Evolutionary conservation across 805 yeast species (phyloP).

Genomic region (Candida silvatica): DNA sequence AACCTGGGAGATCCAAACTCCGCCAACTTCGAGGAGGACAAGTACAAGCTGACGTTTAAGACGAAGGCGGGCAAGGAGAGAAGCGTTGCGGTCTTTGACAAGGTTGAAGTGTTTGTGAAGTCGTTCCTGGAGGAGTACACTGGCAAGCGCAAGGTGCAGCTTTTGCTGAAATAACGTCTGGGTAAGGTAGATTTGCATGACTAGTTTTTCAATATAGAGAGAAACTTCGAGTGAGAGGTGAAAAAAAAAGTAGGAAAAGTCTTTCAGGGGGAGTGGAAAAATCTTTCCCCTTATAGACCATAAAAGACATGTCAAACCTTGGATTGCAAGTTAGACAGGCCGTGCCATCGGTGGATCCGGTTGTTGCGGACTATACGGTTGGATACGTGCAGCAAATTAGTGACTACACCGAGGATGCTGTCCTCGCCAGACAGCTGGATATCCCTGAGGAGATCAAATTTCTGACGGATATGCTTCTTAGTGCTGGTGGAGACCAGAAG

Average conservation of each 20-base stretch:
- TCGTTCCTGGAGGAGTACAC: conserved; percentile 79
- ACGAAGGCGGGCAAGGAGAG: conserved; percentile 32
- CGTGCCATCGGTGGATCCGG: conserved; percentile 76
- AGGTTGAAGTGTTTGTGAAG: conserved; percentile 73
- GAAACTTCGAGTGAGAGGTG: no score
- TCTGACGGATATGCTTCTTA: conserved; percentile 51
- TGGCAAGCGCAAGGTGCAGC: conserved; percentile 87
- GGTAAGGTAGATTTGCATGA: no score
- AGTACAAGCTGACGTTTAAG: conserved; percentile 56
- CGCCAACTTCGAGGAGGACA: conserved; percentile 69
- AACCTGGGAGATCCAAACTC: conserved; percentile 57
- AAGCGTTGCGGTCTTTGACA: conserved; percentile 61
- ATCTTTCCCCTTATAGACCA: no score
- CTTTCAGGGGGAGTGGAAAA: no score
- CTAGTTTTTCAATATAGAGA: no score
- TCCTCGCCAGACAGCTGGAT: conserved; percentile 65
- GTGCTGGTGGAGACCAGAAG: conserved; percentile 73
- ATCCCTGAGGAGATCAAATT: conserved; percentile 61
- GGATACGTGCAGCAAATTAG: conserved; percentile 85
- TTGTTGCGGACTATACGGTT: conserved; percentile 82
- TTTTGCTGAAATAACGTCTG: conserved; percentile 45
- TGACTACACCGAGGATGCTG: conserved; percentile 72
- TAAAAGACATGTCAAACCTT: conserved; percentile 26
- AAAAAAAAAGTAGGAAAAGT: no score
- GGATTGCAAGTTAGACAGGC: conserved; percentile 70